phyloP scores from a whole-genome alignment of 2,329 filamentous ascomycete species.

The Botryotinia narcissicola region DNA sequence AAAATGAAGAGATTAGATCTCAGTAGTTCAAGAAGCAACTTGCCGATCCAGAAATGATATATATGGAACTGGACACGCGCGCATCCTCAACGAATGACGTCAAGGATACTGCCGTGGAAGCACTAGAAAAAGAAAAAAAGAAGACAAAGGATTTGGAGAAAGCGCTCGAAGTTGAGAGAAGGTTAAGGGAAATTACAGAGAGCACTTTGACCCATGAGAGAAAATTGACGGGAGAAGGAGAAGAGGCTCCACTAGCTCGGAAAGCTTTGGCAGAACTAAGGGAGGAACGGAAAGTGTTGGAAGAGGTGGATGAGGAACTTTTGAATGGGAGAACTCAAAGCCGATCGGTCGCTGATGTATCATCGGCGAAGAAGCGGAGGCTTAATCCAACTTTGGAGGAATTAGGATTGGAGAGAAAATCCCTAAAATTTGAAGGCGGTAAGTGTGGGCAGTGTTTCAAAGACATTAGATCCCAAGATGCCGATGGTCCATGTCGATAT shows the following conservation, averaged over 20 bases:
- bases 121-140: background rate
- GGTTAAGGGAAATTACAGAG: background rate
- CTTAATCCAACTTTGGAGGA: background rate
- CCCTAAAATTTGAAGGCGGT: background rate
- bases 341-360: background rate
- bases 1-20: background rate
- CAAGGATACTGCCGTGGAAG: background rate
- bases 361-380: background rate
- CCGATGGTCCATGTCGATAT: background rate
- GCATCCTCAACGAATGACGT: background rate
- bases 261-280: background rate
- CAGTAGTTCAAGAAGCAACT: background rate
- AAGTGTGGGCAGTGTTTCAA: background rate
- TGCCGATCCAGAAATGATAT: background rate
- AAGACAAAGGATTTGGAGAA: background rate
- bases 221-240: too few relatives aligned
- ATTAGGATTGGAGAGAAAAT: background rate
- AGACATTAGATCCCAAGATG: background rate
- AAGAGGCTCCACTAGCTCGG: background rate
- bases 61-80: background rate
- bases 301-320: background rate
- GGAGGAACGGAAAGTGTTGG: background rate
- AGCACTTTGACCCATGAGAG: background rate
- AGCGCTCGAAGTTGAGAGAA: background rate
- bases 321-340: background rate